Evolutionary conservation across 2,329 filamentous ascomycete species (phyloP).

Genomic region (Fusarium ramigenum): DNA sequence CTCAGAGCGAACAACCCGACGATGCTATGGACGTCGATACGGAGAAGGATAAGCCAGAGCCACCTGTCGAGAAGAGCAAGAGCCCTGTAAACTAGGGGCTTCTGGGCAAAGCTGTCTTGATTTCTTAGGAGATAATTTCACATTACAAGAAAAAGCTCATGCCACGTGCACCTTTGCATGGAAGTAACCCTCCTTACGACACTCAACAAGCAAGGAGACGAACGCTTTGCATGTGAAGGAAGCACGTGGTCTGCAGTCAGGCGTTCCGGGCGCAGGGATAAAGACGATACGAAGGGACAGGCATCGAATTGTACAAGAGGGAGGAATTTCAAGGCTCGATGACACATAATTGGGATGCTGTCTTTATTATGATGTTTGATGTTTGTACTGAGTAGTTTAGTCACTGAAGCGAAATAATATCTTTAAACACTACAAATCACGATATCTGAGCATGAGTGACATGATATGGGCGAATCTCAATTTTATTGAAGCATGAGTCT

Average conservation of each 20-base stretch:
- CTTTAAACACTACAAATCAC: slow-evolving; percentile 8
- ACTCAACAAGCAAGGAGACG: neutral
- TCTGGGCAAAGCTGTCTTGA: neutral
- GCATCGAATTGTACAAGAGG: slow-evolving; percentile 4
- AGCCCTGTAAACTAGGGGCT: slow-evolving; percentile 36
- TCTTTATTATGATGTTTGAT: slow-evolving; percentile 24
- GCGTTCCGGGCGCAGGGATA: slow-evolving; percentile 43
- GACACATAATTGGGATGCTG: slow-evolving; percentile 2
- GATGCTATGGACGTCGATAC: slow-evolving; percentile 51
- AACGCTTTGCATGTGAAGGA: slow-evolving; percentile 22
- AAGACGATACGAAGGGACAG: slow-evolving; percentile 19
- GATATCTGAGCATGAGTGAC: neutral
- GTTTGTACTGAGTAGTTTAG: slow-evolving; percentile 14
- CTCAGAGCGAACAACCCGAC: slow-evolving; percentile 31
- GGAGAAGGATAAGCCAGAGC: slow-evolving; percentile 43
- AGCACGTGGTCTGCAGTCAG: slow-evolving; percentile 37
- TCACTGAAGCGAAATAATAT: slow-evolving; percentile 30
- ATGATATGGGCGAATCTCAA: neutral
- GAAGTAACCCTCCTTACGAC: neutral
- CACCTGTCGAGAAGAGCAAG: slow-evolving; percentile 42
- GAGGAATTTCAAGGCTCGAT: neutral
- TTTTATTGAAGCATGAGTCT: neutral
- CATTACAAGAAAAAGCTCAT: slow-evolving; percentile 24
- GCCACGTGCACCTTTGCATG: slow-evolving; percentile 13
- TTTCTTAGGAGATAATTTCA: slow-evolving; percentile 27